These are phyloP conservation scores for Trametes cinnabarina DNA, from an alignment of 768 basidiomycete species.

Conservation along the genomic window DNA sequence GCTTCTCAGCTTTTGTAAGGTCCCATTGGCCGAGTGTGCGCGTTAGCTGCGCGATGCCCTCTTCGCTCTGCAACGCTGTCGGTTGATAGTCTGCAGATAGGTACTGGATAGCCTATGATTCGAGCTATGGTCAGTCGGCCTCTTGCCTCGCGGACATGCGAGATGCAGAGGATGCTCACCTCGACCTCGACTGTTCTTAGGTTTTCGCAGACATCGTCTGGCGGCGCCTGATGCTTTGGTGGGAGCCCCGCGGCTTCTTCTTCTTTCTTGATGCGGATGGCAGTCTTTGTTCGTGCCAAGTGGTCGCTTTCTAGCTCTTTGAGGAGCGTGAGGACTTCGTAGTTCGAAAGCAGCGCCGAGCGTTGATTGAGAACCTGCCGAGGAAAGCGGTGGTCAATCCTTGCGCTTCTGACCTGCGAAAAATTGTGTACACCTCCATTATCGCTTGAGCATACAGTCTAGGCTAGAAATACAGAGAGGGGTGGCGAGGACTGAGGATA, in stretches of 20 bases:
- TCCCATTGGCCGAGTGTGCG: constrained; percentile 63
- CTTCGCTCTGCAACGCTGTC: constrained; percentile 59
- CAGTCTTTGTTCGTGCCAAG: constrained; percentile 64
- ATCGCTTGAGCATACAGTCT: constrained; percentile 11
- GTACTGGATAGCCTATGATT: constrained; percentile 77
- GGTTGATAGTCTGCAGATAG: constrained; percentile 76
- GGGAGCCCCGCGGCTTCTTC: constrained; percentile 52
- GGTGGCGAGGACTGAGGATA: neutral
- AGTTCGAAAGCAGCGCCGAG: constrained; percentile 83
- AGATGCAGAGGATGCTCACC: constrained; percentile 39
- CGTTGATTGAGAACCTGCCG: constrained; percentile 64
- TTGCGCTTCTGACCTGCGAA: neutral
- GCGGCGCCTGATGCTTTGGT: constrained; percentile 29
- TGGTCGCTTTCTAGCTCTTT: constrained; percentile 75
- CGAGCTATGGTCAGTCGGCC: constrained; percentile 11
- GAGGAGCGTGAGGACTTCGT: constrained; percentile 78
- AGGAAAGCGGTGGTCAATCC: neutral
- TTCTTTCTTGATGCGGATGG: constrained; percentile 73
- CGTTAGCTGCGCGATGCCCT: constrained; percentile 64
- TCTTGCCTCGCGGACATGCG: neutral
- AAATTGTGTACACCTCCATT: constrained; percentile 28
- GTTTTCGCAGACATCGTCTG: constrained; percentile 72
- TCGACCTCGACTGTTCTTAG: constrained; percentile 84
- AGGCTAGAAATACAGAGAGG: constrained; percentile 13
- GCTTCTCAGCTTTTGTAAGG: constrained; percentile 88